A percentile compares a stretch with the other conserved stretches of the same genome.
Conservation (phyloP, 495 filamentous ascomycete species). For the Clavariopsis aquatica region DNA sequence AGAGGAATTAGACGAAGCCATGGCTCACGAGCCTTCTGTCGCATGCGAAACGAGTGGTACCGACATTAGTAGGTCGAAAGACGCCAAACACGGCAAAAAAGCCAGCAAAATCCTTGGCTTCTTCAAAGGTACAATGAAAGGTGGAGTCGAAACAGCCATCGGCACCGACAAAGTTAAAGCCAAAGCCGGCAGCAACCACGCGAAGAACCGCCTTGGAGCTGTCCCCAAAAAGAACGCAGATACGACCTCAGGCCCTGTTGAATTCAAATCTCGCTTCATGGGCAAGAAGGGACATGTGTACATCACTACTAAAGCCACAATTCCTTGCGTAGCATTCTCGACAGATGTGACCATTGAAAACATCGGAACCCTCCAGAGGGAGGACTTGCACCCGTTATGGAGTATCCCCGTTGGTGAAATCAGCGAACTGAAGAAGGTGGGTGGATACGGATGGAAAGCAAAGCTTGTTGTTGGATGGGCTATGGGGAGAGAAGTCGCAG, state of each 20-base stretch:
- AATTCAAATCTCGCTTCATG: constrained; percentile 71
- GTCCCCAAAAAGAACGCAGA: constrained; percentile 54
- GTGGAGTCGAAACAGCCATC: constrained; percentile 66
- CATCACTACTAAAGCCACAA: constrained; percentile 62
- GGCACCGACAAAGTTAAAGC: constrained; percentile 70
- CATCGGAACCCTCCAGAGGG: constrained; percentile 54
- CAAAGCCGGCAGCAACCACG: constrained; percentile 63
- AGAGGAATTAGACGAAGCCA: constrained; percentile 56
- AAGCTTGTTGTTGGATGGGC: constrained; percentile 82
- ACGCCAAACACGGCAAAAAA: constrained; percentile 46
- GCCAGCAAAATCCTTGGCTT: constrained; percentile 62
- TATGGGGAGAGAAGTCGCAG: neutral
- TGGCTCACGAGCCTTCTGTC: constrained; percentile 44
- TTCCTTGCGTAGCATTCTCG: constrained; percentile 62
- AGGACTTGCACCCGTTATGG: constrained; percentile 58
- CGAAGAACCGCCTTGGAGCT: constrained; percentile 70
- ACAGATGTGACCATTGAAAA: constrained; percentile 47
- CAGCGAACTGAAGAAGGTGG: constrained; percentile 74
- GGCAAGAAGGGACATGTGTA: constrained; percentile 73
- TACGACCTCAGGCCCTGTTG: constrained; percentile 62
- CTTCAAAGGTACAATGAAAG: constrained; percentile 69
- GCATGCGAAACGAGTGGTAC: constrained; percentile 41
- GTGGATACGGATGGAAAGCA: constrained; percentile 85
- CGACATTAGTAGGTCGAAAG: constrained; percentile 48
- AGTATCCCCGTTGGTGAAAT: constrained; percentile 63